Base-by-base conservation (phyloP, 176 grass and related monocot genomes). In the Musa schizocarpa region DNA sequence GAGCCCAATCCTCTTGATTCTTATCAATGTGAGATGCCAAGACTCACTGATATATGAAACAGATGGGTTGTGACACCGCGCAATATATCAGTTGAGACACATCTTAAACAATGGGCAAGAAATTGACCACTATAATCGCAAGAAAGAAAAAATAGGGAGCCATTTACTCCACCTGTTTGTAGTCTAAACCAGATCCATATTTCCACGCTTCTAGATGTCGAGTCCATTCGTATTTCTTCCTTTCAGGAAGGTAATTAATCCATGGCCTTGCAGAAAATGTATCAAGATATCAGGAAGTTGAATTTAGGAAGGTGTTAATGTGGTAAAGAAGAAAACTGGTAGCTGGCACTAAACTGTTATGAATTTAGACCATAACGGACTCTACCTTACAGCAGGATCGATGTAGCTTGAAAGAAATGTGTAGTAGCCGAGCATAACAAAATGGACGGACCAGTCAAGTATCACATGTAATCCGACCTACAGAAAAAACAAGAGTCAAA, bases 181-280 rank as follows among this genome's bases (percentile, higher is more conserved):
- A 99, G 79, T 99, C 95, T 89, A 99, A 88, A 67, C 95, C 91
- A 50, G 88, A 83, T 80, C 95, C 95, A 79, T 94, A 99, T 74
- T 93, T 87, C 95, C 95, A 99, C 65, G 88, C 90, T 83, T 99
- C 95, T 68, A 99, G 79, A 76, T 91, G 83, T 11, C 91, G 84
- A 63, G 54, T 86, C 88, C 95, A 99, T 51, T 84, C 52, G 79
- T 94, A 99, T 74, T 78, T 94, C 13, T 88, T 77, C 86, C 69
- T 87, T 72, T 66, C 66, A 17, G 86, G 62, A 50, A 94, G 89
- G 22, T 74, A 86, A 77, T 92, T 74, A 10, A 91, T 81, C 95
- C 84, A 94, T 69, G 90, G 77, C 80, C 93, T 97, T 86, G 26
- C 12, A 80, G 13, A 52, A 29, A 50, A 7, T 68, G 25, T 13